These are phyloP conservation scores for Polysphondylium violaceum DNA, from an alignment of 78 protist genomes.

Conservation along the genomic window DNA sequence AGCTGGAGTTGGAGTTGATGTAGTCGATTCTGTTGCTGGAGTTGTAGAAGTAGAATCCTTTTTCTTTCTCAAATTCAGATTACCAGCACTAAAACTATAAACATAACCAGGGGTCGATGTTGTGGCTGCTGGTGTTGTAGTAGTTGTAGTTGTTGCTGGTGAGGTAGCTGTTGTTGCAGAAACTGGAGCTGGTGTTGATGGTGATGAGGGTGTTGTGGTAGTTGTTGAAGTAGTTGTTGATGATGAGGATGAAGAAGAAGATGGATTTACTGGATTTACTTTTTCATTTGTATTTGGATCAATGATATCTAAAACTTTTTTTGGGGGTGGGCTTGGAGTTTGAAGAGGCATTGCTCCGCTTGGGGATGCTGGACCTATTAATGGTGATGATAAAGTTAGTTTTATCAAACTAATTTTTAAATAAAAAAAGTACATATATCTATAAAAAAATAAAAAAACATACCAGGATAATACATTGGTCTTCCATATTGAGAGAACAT, in stretches of 20 bases:
- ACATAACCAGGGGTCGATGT: background rate
- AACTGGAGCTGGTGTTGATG: background rate
- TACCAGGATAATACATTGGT: background rate
- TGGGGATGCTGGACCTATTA: background rate
- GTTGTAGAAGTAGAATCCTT: conserved; percentile 11
- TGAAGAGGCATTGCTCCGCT: background rate
- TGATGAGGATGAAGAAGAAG: conserved; percentile 9
- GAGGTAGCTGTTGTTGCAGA: conserved; percentile 1
- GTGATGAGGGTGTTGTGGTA: background rate
- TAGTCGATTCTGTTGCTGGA: conserved; percentile 16
- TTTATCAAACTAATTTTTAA: background rate
- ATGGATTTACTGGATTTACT: background rate
- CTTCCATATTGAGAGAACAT: background rate
- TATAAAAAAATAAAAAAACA: background rate
- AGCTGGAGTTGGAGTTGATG: background rate
- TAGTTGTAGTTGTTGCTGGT: conserved; percentile 8
- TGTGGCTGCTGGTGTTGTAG: conserved; percentile 4
- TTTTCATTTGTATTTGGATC: conserved; percentile 50
- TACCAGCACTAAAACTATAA: conserved; percentile 32
- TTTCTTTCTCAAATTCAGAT: conserved; percentile 39
- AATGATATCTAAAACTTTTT: conserved; percentile 24
- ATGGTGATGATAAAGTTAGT: background rate
- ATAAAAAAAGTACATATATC: background rate
- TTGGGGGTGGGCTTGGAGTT: background rate
- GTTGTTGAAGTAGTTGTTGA: background rate